Conservation (phyloP, 441 rosid species). For the Eutrema salsugineum region DNA sequence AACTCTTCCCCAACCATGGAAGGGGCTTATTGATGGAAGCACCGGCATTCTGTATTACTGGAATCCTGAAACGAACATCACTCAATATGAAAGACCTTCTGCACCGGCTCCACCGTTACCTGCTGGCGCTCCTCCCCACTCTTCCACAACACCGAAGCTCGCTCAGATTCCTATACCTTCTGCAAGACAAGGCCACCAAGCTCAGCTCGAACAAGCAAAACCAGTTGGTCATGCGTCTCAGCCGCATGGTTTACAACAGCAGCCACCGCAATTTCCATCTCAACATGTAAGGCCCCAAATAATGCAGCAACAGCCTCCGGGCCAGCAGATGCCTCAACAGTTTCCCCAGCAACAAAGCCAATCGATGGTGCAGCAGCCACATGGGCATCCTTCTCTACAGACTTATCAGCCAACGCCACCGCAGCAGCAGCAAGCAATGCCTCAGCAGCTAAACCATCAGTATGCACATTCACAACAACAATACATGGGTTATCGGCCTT, state of each 20-base stretch:
- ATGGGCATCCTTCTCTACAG: constrained; percentile 35
- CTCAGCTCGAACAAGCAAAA: constrained; percentile 20
- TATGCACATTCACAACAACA: constrained; percentile 52
- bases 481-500: constrained; percentile 54
- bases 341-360: constrained; percentile 51
- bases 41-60: constrained; percentile 73
- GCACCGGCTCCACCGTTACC: constrained; percentile 54
- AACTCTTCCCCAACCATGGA: constrained; percentile 90
- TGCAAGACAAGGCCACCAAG: constrained; percentile 40
- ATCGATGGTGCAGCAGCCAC: constrained; percentile 31
- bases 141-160: constrained; percentile 50
- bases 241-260: constrained; percentile 52
- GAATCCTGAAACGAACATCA: constrained; percentile 90
- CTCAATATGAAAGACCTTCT: constrained; percentile 86
- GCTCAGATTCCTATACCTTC: constrained; percentile 58
- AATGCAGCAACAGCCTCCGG: constrained; percentile 50
- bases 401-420: constrained; percentile 34
- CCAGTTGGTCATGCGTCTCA: constrained; percentile 45
- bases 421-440: constrained; percentile 30
- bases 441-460: constrained; percentile 54
- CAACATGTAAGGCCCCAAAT: constrained; percentile 54
- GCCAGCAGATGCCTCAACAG: constrained; percentile 54
- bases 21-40: constrained; percentile 86
- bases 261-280: constrained; percentile 41
- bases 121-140: constrained; percentile 46